Conservation (phyloP, 805 yeast species). For the Hanseniaspora mollemarum region DNA sequence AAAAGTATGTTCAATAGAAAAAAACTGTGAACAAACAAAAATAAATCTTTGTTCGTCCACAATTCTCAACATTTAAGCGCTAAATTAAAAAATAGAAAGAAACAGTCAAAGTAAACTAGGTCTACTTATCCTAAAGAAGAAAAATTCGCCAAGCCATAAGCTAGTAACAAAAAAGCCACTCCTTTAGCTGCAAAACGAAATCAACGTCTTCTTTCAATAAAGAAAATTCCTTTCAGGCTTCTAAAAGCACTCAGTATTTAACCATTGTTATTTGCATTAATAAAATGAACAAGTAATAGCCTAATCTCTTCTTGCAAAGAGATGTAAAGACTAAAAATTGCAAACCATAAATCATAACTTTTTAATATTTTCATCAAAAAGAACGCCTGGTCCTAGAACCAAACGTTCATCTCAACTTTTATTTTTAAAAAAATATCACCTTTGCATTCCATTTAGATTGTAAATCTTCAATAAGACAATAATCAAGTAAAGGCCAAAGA, state of each 20-base stretch:
- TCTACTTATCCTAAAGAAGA: too few relatives aligned
- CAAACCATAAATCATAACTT: slow-evolving; percentile 16
- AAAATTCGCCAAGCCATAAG: not conserved
- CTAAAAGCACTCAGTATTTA: slow-evolving; percentile 9
- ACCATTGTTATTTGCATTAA: slow-evolving; percentile 8
- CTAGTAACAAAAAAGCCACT: not conserved
- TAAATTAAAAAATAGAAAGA: not conserved
- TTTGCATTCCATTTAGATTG: slow-evolving; percentile 16
- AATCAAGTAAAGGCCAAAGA: slow-evolving; percentile 14
- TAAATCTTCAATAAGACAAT: slow-evolving; percentile 7
- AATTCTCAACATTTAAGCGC: not conserved
- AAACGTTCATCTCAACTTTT: not conserved
- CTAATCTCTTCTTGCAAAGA: not conserved
- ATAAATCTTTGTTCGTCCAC: not conserved
- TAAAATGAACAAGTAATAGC: slow-evolving; percentile 9
- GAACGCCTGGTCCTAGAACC: not conserved
- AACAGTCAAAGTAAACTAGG: not conserved
- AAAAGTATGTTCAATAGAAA: slow-evolving; percentile 3
- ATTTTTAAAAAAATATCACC: slow-evolving; percentile 11
- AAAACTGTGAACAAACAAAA: not conserved
- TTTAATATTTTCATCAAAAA: slow-evolving; percentile 11
- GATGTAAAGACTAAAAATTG: slow-evolving; percentile 4
- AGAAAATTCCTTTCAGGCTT: not conserved
- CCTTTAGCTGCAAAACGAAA: not conserved
- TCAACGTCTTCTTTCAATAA: not conserved